phyloP scores from a whole-genome alignment of 148 eudicot genomes.

The Amaranthus cruentus region DNA sequence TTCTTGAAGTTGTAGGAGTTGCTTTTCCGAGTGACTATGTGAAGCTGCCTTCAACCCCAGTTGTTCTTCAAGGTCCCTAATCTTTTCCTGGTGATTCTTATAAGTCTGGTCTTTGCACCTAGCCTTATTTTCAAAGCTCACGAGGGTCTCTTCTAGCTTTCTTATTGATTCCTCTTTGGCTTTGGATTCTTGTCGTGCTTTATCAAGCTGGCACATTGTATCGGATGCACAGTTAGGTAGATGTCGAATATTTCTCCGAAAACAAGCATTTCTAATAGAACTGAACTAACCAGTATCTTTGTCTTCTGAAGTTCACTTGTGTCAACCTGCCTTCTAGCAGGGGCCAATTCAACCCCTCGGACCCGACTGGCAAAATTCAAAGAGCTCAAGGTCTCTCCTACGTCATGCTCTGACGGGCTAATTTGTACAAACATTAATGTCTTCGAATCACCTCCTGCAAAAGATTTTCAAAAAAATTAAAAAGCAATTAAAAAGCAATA shows the following conservation, averaged over 20 bases:
- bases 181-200: slow-evolving; percentile 69
- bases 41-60: slow-evolving; percentile 48
- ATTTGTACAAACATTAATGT: slow-evolving; percentile 94
- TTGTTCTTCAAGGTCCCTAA: slow-evolving; percentile 74
- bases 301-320: slow-evolving; percentile 77
- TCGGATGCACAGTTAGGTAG: background rate
- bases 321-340: slow-evolving; percentile 74
- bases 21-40: slow-evolving; percentile 58
- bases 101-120: slow-evolving; percentile 70
- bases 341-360: slow-evolving; percentile 85
- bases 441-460: slow-evolving; percentile 87
- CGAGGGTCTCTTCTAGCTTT: slow-evolving; percentile 78
- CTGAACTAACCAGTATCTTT: slow-evolving; percentile 51
- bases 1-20: slow-evolving; percentile 58
- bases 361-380: slow-evolving; percentile 87
- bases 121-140: slow-evolving; percentile 64
- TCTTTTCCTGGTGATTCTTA: slow-evolving; percentile 76
- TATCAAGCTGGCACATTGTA: slow-evolving; percentile 54
- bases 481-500: background rate
- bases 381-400: slow-evolving; percentile 82
- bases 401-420: slow-evolving; percentile 88
- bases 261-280: background rate
- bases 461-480: background rate
- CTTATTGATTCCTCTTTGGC: slow-evolving; percentile 69
- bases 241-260: background rate